Conservation (phyloP, 805 yeast species). For the Ogataea angusta region DNA sequence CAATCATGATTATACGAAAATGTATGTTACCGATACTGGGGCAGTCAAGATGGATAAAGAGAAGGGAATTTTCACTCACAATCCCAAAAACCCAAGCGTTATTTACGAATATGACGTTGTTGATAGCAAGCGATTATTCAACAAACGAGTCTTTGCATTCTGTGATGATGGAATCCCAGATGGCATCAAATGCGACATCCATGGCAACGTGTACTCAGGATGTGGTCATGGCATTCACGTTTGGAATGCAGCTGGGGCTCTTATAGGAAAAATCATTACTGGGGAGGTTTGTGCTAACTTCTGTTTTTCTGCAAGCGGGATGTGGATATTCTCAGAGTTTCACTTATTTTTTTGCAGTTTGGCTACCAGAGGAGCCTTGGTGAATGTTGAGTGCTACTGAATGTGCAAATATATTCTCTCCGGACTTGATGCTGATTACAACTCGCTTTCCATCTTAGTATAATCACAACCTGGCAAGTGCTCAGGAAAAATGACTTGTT, state of each 20-base stretch:
- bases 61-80: not conserved
- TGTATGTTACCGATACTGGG: conserved; percentile 13
- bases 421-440: too few species aligned
- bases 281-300: conserved; percentile 9
- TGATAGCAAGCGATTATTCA: conserved; percentile 2
- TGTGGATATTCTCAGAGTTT: conserved; percentile 13
- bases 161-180: conserved; percentile 13
- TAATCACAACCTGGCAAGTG: too few species aligned
- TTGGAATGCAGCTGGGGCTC: conserved; percentile 8
- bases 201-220: conserved; percentile 11
- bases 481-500: too few species aligned
- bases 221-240: conserved; percentile 13
- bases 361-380: conserved; percentile 5
- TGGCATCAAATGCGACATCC: conserved; percentile 10
- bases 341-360: conserved; percentile 7
- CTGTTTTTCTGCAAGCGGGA: conserved; percentile 9
- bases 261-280: conserved; percentile 10
- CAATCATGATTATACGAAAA: conserved; percentile 6
- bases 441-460: too few species aligned
- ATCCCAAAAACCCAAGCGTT: conserved; percentile 2
- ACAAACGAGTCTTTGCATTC: conserved; percentile 8
- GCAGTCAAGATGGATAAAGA: conserved; percentile 1
- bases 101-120: conserved; percentile 10
- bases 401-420: too few species aligned
- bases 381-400: conserved; percentile 4